Evolutionary conservation across 495 filamentous ascomycete species (phyloP).

Genomic region (Endocarpon pusillum): DNA sequence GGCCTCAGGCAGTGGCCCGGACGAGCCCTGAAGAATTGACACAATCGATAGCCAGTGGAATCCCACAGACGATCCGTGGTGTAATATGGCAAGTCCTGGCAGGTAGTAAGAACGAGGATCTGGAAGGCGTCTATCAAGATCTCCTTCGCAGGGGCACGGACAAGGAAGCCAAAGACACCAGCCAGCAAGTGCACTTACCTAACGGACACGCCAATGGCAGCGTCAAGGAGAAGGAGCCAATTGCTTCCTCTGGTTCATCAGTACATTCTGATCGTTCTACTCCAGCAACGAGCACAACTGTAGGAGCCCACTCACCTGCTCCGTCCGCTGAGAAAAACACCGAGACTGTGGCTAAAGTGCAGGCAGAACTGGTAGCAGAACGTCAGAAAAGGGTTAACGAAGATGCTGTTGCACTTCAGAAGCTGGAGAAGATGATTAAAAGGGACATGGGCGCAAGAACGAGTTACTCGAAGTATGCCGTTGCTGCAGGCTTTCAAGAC

Average conservation of each 20-base stretch:
- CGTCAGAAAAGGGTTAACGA: conserved; percentile 60
- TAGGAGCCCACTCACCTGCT: conserved; percentile 37
- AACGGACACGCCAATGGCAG: conserved; percentile 26
- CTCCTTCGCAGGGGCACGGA: conserved; percentile 66
- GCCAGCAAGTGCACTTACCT: conserved; percentile 29
- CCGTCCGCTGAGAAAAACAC: conserved; percentile 43
- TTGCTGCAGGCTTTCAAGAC: conserved; percentile 79
- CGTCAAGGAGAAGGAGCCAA: conserved; percentile 42
- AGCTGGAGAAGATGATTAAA: conserved; percentile 81
- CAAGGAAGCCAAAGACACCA: conserved; percentile 38
- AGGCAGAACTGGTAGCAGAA: conserved; percentile 45
- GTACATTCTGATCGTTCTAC: conserved; percentile 65
- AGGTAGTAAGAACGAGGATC: conserved; percentile 77
- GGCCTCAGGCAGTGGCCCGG: conserved; percentile 66
- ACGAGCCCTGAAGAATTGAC: conserved; percentile 79
- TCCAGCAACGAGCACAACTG: conserved; percentile 40
- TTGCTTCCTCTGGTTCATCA: conserved; percentile 60
- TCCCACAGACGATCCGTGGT: conserved; percentile 83
- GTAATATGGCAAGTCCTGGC: conserved; percentile 97
- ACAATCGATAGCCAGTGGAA: conserved; percentile 77
- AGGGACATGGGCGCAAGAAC: conserved; percentile 82
- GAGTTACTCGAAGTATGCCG: conserved; percentile 87
- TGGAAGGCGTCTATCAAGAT: conserved; percentile 77
- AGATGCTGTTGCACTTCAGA: conserved; percentile 49
- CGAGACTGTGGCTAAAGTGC: conserved; percentile 47